phyloP scores from a whole-genome alignment of 495 filamentous ascomycete genomes.

The Aspergillus nidulans region DNA sequence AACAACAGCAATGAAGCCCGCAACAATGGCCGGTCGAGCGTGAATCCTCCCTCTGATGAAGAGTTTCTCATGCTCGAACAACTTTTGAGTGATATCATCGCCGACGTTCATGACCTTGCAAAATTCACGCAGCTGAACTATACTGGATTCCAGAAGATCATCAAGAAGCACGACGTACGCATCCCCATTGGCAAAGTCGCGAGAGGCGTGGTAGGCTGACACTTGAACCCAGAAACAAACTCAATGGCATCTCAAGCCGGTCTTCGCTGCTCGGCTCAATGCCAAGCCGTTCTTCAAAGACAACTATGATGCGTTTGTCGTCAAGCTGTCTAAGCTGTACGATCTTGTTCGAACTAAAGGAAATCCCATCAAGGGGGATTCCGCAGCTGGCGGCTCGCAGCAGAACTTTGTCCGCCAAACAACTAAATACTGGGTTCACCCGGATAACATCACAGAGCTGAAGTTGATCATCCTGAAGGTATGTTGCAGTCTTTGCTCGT shows the following conservation, averaged over 20 bases:
- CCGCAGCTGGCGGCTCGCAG: constrained; percentile 83
- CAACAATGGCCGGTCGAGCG: constrained; percentile 19
- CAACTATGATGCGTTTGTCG: constrained; percentile 94
- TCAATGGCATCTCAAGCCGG: constrained; percentile 85
- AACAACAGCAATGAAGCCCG: constrained; percentile 34
- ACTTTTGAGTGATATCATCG: constrained; percentile 95
- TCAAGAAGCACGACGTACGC: constrained; percentile 97
- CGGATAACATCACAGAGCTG: constrained; percentile 96
- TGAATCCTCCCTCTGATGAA: constrained; percentile 62
- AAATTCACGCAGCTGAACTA: constrained; percentile 99
- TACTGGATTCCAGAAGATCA: constrained; percentile 99
- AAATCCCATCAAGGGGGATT: constrained; percentile 87
- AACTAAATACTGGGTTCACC: constrained; percentile 99
- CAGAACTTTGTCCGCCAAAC: constrained; percentile 96
- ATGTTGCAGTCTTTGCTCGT: not conserved
- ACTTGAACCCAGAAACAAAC: constrained; percentile 72
- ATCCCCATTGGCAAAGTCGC: not conserved
- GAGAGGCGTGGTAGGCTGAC: constrained; percentile 11
- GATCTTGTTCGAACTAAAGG: constrained; percentile 90
- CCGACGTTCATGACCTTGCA: constrained; percentile 96
- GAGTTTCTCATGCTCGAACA: constrained; percentile 93
- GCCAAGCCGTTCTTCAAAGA: constrained; percentile 97
- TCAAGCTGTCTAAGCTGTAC: constrained; percentile 93
- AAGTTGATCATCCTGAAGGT: constrained; percentile 95
- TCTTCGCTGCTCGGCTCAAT: constrained; percentile 88